Evolutionary conservation across 768 basidiomycete genomes (phyloP).

Genomic region (Kwoniella dejecticola): DNA sequence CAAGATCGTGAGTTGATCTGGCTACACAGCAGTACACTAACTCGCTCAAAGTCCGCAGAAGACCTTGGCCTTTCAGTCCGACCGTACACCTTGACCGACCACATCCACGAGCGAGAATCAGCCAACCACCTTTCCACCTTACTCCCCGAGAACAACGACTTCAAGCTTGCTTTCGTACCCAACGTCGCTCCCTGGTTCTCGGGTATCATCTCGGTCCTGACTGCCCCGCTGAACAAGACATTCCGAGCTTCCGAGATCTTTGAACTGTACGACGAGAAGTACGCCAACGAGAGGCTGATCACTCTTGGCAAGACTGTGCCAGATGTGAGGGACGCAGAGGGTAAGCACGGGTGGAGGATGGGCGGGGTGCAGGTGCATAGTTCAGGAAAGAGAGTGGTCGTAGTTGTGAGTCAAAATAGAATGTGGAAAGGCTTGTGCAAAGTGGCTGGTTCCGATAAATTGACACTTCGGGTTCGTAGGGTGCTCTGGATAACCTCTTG

Average conservation of each 20-base stretch:
- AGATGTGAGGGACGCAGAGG: slow-evolving; percentile 71
- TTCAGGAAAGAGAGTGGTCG: slow-evolving; percentile 82
- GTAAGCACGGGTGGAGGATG: slow-evolving; percentile 82
- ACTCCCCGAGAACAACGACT: slow-evolving; percentile 37
- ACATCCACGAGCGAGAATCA: slow-evolving; percentile 98
- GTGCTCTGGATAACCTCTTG: slow-evolving; percentile 90
- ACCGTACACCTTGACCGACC: slow-evolving; percentile 90
- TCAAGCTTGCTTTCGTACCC: slow-evolving; percentile 81
- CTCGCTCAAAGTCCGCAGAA: slow-evolving; percentile 15
- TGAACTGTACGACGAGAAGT: slow-evolving; percentile 74
- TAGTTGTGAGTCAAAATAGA: slow-evolving; percentile 68
- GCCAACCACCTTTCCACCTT: slow-evolving; percentile 71
- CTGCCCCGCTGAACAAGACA: slow-evolving; percentile 71
- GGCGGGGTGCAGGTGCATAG: slow-evolving; percentile 94
- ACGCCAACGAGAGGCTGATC: slow-evolving; percentile 73
- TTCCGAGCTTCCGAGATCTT: slow-evolving; percentile 73
- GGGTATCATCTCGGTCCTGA: slow-evolving; percentile 85
- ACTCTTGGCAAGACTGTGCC: slow-evolving; percentile 70
- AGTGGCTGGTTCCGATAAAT: background rate
- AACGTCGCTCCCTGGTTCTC: slow-evolving; percentile 92
- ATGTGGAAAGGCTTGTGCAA: background rate
- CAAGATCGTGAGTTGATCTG: slow-evolving; percentile 66
- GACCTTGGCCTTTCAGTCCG: slow-evolving; percentile 73
- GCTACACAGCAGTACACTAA: no score
- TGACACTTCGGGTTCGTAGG: slow-evolving; percentile 59